Evolutionary conservation across 1,139 yeast species (phyloP).

Genomic region (Scheffersomyces stambukii): DNA sequence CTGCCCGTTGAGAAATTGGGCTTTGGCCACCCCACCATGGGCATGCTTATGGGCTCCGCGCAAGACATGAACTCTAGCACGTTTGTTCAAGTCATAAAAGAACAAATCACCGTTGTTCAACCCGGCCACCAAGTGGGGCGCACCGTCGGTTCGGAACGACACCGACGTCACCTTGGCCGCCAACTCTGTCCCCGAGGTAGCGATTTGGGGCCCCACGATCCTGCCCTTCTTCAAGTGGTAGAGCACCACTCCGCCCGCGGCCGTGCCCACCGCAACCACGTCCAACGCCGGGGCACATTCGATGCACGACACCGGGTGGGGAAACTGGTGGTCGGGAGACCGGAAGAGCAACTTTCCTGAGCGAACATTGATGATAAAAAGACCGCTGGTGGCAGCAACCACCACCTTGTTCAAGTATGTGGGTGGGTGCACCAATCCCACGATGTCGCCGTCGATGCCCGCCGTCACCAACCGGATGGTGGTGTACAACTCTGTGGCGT

Average conservation of each 20-base stretch:
- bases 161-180: slow-evolving; percentile 56
- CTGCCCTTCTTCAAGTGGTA: slow-evolving; percentile 69
- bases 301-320: slow-evolving; percentile 50
- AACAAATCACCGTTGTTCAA: slow-evolving; percentile 76
- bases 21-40: slow-evolving; percentile 78
- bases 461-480: slow-evolving; percentile 50
- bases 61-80: slow-evolving; percentile 69
- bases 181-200: slow-evolving; percentile 51
- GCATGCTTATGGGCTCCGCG: slow-evolving; percentile 69
- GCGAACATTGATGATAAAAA: slow-evolving; percentile 66
- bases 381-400: slow-evolving; percentile 63
- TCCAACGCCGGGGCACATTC: slow-evolving; percentile 88
- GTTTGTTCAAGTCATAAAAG: slow-evolving; percentile 76
- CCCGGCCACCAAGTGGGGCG: slow-evolving; percentile 79
- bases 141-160: slow-evolving; percentile 91
- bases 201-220: slow-evolving; percentile 47
- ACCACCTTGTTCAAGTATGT: slow-evolving; percentile 89
- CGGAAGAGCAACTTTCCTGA: slow-evolving; percentile 71
- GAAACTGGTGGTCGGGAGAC: slow-evolving; percentile 29
- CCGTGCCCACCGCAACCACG: slow-evolving; percentile 72
- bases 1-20: slow-evolving; percentile 82
- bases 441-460: slow-evolving; percentile 61
- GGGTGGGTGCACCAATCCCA: slow-evolving; percentile 76
- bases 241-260: slow-evolving; percentile 61
- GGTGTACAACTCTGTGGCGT: slow-evolving; percentile 65